Conservation (phyloP, 1,139 yeast genomes). For the Candida albicans region DNA sequence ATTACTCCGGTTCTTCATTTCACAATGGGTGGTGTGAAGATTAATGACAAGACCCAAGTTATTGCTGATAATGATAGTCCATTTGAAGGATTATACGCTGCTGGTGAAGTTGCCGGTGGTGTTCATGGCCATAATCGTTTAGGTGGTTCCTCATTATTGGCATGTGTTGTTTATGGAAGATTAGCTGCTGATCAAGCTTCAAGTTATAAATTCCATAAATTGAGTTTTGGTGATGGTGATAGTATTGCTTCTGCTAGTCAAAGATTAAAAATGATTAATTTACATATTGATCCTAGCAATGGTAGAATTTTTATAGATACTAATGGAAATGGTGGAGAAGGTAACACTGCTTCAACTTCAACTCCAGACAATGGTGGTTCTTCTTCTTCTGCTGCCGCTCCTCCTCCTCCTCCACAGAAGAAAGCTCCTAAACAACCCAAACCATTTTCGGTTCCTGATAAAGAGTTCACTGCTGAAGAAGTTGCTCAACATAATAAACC, state of each 20-base stretch:
- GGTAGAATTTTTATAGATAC: slow-evolving; percentile 34
- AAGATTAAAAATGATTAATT: slow-evolving; percentile 43
- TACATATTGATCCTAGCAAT: slow-evolving; percentile 42
- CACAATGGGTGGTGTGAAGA: slow-evolving; percentile 84
- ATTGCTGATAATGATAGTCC: slow-evolving; percentile 39
- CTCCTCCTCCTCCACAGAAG: slow-evolving; percentile 7
- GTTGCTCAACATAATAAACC: slow-evolving; percentile 62
- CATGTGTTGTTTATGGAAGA: slow-evolving; percentile 81
- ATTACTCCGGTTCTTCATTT: slow-evolving; percentile 80
- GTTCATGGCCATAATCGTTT: slow-evolving; percentile 77
- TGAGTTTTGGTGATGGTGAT: slow-evolving; percentile 18
- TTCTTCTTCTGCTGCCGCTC: slow-evolving; percentile 6
- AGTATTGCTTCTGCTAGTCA: slow-evolving; percentile 17
- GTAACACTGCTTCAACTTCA: slow-evolving; percentile 4
- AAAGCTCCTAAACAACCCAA: slow-evolving; percentile 8
- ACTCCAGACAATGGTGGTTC: not conserved
- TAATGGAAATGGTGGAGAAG: slow-evolving; percentile 13
- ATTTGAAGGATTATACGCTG: slow-evolving; percentile 66
- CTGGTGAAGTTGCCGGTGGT: slow-evolving; percentile 83
- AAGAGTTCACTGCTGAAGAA: slow-evolving; percentile 50
- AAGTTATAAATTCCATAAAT: slow-evolving; percentile 31
- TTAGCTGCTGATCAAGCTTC: slow-evolving; percentile 54
- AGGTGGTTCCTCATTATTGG: slow-evolving; percentile 75
- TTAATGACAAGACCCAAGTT: slow-evolving; percentile 59
- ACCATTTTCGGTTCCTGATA: slow-evolving; percentile 37